phyloP scores from a whole-genome alignment of 495 filamentous ascomycete species.

The Xylaria scruposa region DNA sequence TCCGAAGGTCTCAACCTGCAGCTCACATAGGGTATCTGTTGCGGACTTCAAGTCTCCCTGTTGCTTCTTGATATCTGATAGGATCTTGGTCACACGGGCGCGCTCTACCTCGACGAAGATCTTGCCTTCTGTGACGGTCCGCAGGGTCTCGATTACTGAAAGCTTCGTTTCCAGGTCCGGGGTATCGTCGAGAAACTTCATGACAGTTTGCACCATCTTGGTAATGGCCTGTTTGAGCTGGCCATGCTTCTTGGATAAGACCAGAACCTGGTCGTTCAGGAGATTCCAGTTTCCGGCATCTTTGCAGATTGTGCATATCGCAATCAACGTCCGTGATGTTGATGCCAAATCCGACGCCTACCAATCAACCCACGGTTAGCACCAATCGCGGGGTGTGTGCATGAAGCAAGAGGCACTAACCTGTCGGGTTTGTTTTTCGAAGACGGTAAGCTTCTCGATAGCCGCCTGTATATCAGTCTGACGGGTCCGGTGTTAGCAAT shows the following conservation, averaged over 20 bases:
- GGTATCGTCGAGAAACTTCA: slow-evolving; percentile 83
- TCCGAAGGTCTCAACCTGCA: slow-evolving; percentile 98
- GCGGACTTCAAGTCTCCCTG: slow-evolving; percentile 91
- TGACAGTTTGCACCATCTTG: slow-evolving; percentile 97
- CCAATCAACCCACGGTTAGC: slow-evolving; percentile 29
- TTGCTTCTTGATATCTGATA: slow-evolving; percentile 95
- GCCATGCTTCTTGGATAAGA: slow-evolving; percentile 98
- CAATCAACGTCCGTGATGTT: slow-evolving; percentile 84
- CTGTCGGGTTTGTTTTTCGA: slow-evolving; percentile 98
- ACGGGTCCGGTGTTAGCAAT: neutral
- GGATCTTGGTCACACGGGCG: slow-evolving; percentile 89
- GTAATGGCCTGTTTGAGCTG: slow-evolving; percentile 99
- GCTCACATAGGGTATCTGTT: slow-evolving; percentile 91
- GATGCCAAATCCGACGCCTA: slow-evolving; percentile 95
- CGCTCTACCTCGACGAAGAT: slow-evolving; percentile 99
- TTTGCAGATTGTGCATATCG: slow-evolving; percentile 93
- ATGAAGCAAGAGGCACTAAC: slow-evolving; percentile 50
- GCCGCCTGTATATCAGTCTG: slow-evolving; percentile 82
- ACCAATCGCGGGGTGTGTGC: slow-evolving; percentile 21
- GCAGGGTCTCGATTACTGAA: slow-evolving; percentile 89
- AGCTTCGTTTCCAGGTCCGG: slow-evolving; percentile 86
- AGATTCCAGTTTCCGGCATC: slow-evolving; percentile 89
- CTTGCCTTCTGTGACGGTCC: slow-evolving; percentile 98
- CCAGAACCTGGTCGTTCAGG: slow-evolving; percentile 92
- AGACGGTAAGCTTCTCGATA: slow-evolving; percentile 85